phyloP scores from a whole-genome alignment of 192 early-diverging fungal genomes.

The Backusella australiensis region DNA sequence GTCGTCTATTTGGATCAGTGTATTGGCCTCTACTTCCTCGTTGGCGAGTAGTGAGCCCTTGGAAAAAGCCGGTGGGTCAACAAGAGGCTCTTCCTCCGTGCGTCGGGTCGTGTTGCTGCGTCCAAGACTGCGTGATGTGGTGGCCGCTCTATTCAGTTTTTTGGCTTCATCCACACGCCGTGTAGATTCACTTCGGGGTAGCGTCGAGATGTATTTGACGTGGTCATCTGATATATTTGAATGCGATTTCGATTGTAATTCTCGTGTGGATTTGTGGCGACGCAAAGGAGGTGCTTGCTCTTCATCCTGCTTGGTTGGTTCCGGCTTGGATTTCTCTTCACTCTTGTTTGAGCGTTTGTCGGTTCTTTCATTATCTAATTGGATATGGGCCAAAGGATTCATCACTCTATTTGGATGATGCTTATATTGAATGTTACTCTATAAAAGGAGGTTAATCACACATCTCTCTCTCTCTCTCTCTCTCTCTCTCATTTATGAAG shows the following conservation, averaged over 20 bases:
- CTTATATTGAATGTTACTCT: constrained; percentile 28
- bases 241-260: not conserved
- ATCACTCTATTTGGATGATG: constrained; percentile 17
- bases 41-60: constrained; percentile 16
- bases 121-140: not conserved
- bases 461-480: too few relatives aligned
- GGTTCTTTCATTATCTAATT: not conserved
- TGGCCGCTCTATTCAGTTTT: not conserved
- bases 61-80: constrained; percentile 10
- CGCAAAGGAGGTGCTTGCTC: not conserved
- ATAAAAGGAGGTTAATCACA: not conserved
- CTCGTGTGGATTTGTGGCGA: constrained; percentile 18
- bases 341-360: not conserved
- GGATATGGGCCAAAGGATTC: constrained; percentile 10
- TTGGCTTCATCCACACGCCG: constrained; percentile 11
- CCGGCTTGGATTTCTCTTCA: not conserved
- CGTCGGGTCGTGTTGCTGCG: not conserved
- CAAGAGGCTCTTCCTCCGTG: not conserved
- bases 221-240: not conserved
- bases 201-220: not conserved
- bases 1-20: constrained; percentile 27
- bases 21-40: not conserved
- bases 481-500: too few relatives aligned
- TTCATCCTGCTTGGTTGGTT: not conserved
- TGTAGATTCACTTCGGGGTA: constrained; percentile 14